phyloP scores from a whole-genome alignment of 2,329 filamentous ascomycete genomes.

The Pseudophaeomoniella oleicola region DNA sequence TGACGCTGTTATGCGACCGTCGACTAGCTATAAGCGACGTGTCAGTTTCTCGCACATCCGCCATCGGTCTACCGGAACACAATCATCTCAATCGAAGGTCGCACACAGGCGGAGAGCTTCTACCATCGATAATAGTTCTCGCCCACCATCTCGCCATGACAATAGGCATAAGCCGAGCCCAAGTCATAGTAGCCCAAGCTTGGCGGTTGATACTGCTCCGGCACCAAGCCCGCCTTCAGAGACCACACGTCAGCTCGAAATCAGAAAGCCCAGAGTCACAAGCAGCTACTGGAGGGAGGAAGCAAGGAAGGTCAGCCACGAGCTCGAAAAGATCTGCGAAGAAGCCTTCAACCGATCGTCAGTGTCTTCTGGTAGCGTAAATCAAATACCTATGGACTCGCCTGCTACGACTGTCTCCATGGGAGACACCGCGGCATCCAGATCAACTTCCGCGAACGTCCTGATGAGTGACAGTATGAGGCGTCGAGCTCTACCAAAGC shows the following conservation, averaged over 20 bases:
- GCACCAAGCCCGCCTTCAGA: constrained; percentile 22
- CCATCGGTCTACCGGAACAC: constrained; percentile 17
- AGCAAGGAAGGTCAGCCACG: constrained; percentile 66
- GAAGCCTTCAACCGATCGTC: constrained; percentile 71
- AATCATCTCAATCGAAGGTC: neutral
- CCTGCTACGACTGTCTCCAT: constrained; percentile 32
- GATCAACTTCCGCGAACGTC: constrained; percentile 6
- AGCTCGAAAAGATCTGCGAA: constrained; percentile 80
- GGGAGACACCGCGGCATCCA: constrained; percentile 7
- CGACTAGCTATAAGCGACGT: constrained; percentile 42
- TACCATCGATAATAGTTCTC: constrained; percentile 10
- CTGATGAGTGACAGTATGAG: constrained; percentile 9
- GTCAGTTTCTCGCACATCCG: constrained; percentile 49
- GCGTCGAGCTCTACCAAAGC: constrained; percentile 28
- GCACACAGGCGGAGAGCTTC: neutral
- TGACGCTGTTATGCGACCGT: constrained; percentile 21
- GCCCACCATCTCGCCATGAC: constrained; percentile 11
- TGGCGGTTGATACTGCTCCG: constrained; percentile 13
- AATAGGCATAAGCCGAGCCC: neutral
- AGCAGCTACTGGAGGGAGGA: constrained; percentile 55
- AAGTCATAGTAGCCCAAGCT: constrained; percentile 20
- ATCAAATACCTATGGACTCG: constrained; percentile 27
- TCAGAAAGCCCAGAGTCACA: constrained; percentile 24
- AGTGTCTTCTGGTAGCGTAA: constrained; percentile 31
- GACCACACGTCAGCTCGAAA: constrained; percentile 18